Evolutionary conservation across 441 rosid species (phyloP), one percentile per base, ranked within the genome.

Genomic region (Viola pubescens): DNA sequence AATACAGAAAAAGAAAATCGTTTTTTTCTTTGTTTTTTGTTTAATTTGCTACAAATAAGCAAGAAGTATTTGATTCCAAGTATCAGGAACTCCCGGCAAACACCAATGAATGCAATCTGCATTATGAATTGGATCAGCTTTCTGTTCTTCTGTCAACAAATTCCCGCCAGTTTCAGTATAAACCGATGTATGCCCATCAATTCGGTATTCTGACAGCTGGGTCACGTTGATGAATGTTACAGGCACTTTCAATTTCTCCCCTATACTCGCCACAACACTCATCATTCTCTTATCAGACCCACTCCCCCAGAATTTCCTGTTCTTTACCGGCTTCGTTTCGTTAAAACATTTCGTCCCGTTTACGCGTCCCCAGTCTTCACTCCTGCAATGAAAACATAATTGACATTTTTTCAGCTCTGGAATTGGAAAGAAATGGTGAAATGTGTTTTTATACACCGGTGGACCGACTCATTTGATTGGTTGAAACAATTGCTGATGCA

Each of bases 51-150:
- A 91, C 84, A 91, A 75, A 70, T 80, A 74, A 9, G 97, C 95
- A 19, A 81, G 75, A 40, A 91, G 64, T 47, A 91, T 80, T 48
- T 75, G 95, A 43, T 89, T 91, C 95, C 95, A 91, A 0, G 97
- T 84, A 60, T 91, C 97, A 0, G 98, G 95, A 34, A 91, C 75
- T 16, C 97, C 95, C 1, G 97, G 98, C 65, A 89, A 54, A 37
- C 98, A 91, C 97, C 97, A 91, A 13, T 91, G 98, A 56, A 91
- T 89, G 75, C 97, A 91, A 70, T 91, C 98, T 4, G 98, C 95
- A 26, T 89, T 48, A 6, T 9, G 79, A 41, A 77, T 19, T 0
- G 98, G 95, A 58, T 89, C 82, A 2, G 88, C 83, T 61, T 68
- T 85, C 63, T 91, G 68, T 64, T 87, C 84, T 3, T 76, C 82